phyloP scores from a whole-genome alignment of 2,329 filamentous ascomycete species.

The Fusarium veterinarium region DNA sequence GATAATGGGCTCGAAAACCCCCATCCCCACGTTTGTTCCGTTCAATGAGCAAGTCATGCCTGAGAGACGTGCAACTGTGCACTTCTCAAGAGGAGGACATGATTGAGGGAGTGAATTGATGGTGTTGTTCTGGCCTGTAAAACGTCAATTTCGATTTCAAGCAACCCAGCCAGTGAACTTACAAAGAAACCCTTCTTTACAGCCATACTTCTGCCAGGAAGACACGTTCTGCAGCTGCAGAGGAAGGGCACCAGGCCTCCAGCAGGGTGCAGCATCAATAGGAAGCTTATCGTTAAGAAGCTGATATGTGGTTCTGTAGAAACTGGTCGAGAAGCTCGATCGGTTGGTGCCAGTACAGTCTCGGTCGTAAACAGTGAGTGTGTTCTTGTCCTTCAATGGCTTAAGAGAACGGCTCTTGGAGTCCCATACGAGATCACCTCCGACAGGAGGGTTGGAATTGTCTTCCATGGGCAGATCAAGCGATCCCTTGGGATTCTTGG shows the following conservation, averaged over 20 bases:
- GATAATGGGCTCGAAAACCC: conserved; percentile 62
- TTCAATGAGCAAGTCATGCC: conserved; percentile 49
- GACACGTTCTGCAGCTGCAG: conserved; percentile 53
- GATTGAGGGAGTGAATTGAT: conserved; percentile 59
- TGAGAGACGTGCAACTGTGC: conserved; percentile 52
- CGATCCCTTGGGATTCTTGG: conserved; percentile 41
- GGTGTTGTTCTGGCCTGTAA: conserved; percentile 56
- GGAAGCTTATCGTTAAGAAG: conserved; percentile 44
- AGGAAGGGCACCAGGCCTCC: conserved; percentile 53
- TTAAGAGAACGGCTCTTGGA: conserved; percentile 40
- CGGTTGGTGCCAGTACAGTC: conserved; percentile 57
- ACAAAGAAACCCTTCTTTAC: conserved; percentile 57
- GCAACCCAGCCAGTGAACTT: conserved; percentile 25
- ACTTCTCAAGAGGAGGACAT: conserved; percentile 54
- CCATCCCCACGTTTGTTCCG: conserved; percentile 55
- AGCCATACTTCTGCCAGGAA: conserved; percentile 53
- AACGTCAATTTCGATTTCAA: not conserved
- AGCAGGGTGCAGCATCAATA: conserved; percentile 55
- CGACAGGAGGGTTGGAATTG: conserved; percentile 51
- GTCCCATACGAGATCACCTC: conserved; percentile 47
- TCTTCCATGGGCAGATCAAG: conserved; percentile 49
- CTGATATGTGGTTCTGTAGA: conserved; percentile 50
- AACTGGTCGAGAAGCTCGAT: conserved; percentile 55
- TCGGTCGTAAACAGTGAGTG: conserved; percentile 51
- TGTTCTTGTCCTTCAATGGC: conserved; percentile 35